Conservation (phyloP, 108 stramenopile genomes). For the Nitzschia palea region DNA sequence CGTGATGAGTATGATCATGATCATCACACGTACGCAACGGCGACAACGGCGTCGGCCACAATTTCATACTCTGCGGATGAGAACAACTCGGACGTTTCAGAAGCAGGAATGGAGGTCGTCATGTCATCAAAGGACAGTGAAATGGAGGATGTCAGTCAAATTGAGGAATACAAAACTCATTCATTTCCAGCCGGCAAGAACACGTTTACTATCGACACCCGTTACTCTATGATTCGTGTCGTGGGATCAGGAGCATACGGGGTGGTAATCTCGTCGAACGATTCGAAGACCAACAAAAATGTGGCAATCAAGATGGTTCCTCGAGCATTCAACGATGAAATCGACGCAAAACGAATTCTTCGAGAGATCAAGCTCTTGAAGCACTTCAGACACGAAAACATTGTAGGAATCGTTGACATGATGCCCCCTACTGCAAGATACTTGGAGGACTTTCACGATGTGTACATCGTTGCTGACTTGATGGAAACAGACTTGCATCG, state of each 20-base stretch:
- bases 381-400: slow-evolving; percentile 91
- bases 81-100: slow-evolving; percentile 41
- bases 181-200: slow-evolving; percentile 84
- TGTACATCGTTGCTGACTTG: slow-evolving; percentile 97
- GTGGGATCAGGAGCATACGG: slow-evolving; percentile 98
- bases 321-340: slow-evolving; percentile 94
- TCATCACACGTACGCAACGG: slow-evolving; percentile 56
- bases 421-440: slow-evolving; percentile 84
- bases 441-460: slow-evolving; percentile 92
- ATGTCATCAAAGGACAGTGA: slow-evolving; percentile 30
- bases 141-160: slow-evolving; percentile 28
- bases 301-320: slow-evolving; percentile 99
- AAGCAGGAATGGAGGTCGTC: slow-evolving; percentile 57
- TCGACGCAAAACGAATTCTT: slow-evolving; percentile 99
- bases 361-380: slow-evolving; percentile 97
- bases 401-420: slow-evolving; percentile 86
- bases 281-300: slow-evolving; percentile 60
- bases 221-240: slow-evolving; percentile 73
- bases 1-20: slow-evolving; percentile 47
- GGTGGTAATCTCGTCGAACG: slow-evolving; percentile 92
- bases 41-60: slow-evolving; percentile 63
- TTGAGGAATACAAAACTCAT: slow-evolving; percentile 56
- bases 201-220: slow-evolving; percentile 83
- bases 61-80: slow-evolving; percentile 54
- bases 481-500: slow-evolving; percentile 99